Conservation (phyloP, 2,329 filamentous ascomycete genomes). For the Pseudocercospora macadamiae region DNA sequence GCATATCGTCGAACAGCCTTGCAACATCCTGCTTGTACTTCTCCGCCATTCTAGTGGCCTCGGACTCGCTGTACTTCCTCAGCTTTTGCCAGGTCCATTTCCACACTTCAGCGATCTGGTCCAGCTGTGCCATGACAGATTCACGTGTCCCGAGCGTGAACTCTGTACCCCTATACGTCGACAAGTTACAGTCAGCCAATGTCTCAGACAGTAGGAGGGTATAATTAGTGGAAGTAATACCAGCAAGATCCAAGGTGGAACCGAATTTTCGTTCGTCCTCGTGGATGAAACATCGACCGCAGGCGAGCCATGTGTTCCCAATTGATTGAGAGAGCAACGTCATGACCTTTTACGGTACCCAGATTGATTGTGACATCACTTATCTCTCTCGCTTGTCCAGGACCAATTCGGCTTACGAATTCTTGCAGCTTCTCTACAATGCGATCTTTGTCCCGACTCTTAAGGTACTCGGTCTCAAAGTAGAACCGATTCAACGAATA, state of each 20-base stretch:
- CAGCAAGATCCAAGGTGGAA: slow-evolving; percentile 25
- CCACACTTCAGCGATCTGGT: slow-evolving; percentile 22
- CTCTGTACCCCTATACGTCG: slow-evolving; percentile 19
- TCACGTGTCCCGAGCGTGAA: slow-evolving; percentile 20
- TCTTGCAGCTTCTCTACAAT: slow-evolving; percentile 18
- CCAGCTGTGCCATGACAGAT: slow-evolving; percentile 20
- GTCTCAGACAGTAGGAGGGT: too few species aligned
- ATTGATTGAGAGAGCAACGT: slow-evolving; percentile 17
- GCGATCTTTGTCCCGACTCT: slow-evolving; percentile 21
- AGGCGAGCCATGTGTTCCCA: slow-evolving; percentile 24
- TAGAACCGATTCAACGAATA: slow-evolving; percentile 26
- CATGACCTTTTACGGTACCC: slow-evolving; percentile 21
- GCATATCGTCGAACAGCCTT: slow-evolving; percentile 25
- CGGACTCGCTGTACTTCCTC: slow-evolving; percentile 20
- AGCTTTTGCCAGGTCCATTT: slow-evolving; percentile 21
- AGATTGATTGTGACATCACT: slow-evolving; percentile 26
- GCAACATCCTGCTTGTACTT: slow-evolving; percentile 22
- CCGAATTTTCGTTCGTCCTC: slow-evolving; percentile 19
- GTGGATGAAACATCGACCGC: slow-evolving; percentile 22
- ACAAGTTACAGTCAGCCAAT: too few species aligned
- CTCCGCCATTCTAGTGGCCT: slow-evolving; percentile 20
- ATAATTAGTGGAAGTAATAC: too few species aligned
- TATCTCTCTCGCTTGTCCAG: slow-evolving; percentile 22
- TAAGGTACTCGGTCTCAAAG: slow-evolving; percentile 28
- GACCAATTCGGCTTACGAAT: slow-evolving; percentile 17